Conservation (phyloP, 768 basidiomycete genomes). For the Heimioporus sp. region DNA sequence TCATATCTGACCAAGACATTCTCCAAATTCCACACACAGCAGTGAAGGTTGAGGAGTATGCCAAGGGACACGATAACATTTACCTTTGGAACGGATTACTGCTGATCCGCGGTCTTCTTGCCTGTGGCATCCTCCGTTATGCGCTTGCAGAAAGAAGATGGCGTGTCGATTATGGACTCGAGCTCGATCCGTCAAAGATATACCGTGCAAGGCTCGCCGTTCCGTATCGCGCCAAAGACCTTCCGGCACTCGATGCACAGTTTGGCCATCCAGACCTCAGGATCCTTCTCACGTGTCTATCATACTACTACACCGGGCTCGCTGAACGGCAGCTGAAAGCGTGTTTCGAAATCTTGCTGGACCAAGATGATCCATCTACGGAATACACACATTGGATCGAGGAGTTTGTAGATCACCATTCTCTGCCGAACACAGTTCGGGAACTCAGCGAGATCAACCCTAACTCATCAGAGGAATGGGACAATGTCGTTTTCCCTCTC, state of each 20-base stretch:
- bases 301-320: no score
- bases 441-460: not conserved
- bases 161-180: slow-evolving; percentile 33
- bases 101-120: slow-evolving; percentile 32
- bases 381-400: not conserved
- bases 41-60: slow-evolving; percentile 1
- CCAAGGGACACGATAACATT: not conserved
- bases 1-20: slow-evolving; percentile 12
- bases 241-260: slow-evolving; percentile 28
- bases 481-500: not conserved
- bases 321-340: not conserved
- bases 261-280: slow-evolving; percentile 37
- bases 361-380: not conserved
- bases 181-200: not conserved
- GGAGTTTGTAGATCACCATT: not conserved
- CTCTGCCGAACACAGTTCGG: not conserved
- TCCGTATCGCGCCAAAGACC: slow-evolving; percentile 35
- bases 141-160: slow-evolving; percentile 30
- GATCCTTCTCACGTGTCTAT: slow-evolving; percentile 30
- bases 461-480: not conserved
- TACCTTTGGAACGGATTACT: slow-evolving; percentile 14
- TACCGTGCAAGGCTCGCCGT: slow-evolving; percentile 27
- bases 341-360: not conserved
- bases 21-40: not conserved
- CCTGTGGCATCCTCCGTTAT: slow-evolving; percentile 22